Evolutionary conservation across 1,284 basidiomycete species (phyloP), one percentile per base, ranked within the genome.

Genomic region (Puccinia coronata): DNA sequence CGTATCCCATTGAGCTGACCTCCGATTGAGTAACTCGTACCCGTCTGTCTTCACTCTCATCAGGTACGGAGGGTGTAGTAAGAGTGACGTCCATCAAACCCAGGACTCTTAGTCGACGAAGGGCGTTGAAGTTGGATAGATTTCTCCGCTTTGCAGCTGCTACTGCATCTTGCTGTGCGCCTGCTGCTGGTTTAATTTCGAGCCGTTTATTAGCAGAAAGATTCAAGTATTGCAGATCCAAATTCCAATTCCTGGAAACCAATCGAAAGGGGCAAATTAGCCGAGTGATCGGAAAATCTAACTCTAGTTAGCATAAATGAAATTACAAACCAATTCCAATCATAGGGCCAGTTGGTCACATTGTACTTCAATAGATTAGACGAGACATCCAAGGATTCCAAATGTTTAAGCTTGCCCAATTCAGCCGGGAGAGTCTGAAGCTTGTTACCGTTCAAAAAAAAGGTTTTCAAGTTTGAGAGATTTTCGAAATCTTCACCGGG

Each of bases 21-120:
- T 94, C 93, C 2, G 94, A 95, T 65, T 92, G 89, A 8, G 96
- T 96, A 0, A 95, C 97, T 67, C 97, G 92, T 5, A 99, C 92
- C 11, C 97, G 92, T 41, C 95, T 91, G 80, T 96, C 92, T 81
- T 96, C 94, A 82, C 89, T 92, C 86, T 98, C 96, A 86, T 98
- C 96, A 0, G 95, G 95, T 39, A 96, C 89, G 71, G 91, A 91
- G 6, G 88, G 91, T 86, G 92, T 92, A 63, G 92, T 92, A 61
- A 96, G 92, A 3, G 96, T 98, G 82, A 99, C 95, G 86, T 99
- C 97, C 93, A 99, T 99, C 51, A 99, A 89, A 55, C 97, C 96
- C 1, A 99, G 90, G 28, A 97, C 91, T 51, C 92, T 92, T 61
- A 99, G 89, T 83, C 93, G 91, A 0, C 89, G 89, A 47, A 98